Base-by-base conservation (phyloP, 2,329 filamentous ascomycete genomes). In the Phaeomoniella chlamydospora region DNA sequence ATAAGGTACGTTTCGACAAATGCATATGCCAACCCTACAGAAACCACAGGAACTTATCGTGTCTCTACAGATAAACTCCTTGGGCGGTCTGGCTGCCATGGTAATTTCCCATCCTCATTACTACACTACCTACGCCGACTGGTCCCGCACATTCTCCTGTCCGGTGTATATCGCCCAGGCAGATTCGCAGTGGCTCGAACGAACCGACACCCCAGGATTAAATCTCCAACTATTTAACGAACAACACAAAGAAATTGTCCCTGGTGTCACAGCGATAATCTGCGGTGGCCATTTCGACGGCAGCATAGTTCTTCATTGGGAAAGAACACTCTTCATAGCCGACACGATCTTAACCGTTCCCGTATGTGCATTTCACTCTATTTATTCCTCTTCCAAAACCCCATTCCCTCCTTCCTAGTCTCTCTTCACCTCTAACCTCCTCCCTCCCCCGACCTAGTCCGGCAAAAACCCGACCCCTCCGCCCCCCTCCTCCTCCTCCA, bases 21-120 rank as follows among this genome's bases (percentile, higher is more conserved):
- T n/a, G 12, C 13, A n/a, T n/a, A n/a, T n/a, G n/a, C n/a, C n/a
- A n/a, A n/a, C n/a, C n/a, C n/a, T n/a, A n/a, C n/a, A n/a, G n/a
- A n/a, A n/a, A n/a, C n/a, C n/a, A n/a, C n/a, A n/a, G n/a, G n/a
- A n/a, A n/a, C n/a, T n/a, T n/a, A n/a, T n/a, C n/a, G n/a, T n/a
- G n/a, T n/a, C n/a, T n/a, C n/a, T n/a, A n/a, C 52, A 55, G 38
- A 72, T 88, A 46, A 63, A 68, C 4, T 51, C 49, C 0, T 61
- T 75, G 4, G 82, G 82, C 31, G 80, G 80, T 0, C 49, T 92
- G 10, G 61, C 62, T 19, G 81, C 77, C 0, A 86, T 90, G 32
- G 74, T 75, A 45, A 83, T 87, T 42, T 77, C 70, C 9, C 81
- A 92, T 56, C 84, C 84, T 36, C 84, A 92, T 52, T 92, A 82